Conservation (phyloP, 176 grass and related monocot species). For the Eragrostis nindensis region DNA sequence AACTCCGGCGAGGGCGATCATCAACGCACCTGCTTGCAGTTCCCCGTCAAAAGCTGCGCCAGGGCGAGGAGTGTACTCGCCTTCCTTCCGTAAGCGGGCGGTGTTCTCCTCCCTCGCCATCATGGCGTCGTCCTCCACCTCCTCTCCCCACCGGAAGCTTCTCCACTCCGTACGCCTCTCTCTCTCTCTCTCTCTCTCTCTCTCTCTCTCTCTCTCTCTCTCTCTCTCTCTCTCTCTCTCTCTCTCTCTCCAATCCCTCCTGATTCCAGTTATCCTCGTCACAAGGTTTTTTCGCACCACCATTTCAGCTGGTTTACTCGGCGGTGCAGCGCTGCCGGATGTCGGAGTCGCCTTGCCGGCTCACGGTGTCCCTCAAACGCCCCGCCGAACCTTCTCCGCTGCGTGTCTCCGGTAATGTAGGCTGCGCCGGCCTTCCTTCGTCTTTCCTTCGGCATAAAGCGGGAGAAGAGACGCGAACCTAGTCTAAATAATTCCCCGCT, state of each 20-base stretch:
- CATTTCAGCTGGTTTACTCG: slow-evolving; percentile 58
- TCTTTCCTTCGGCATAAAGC: neutral
- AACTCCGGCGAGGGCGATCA: slow-evolving; percentile 21
- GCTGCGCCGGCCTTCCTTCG: neutral
- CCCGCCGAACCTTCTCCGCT: slow-evolving; percentile 29
- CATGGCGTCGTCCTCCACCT: slow-evolving; percentile 18
- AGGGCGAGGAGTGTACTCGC: neutral
- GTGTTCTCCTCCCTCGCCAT: neutral
- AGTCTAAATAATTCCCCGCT: neutral
- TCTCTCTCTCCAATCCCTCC: neutral
- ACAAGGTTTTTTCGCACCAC: neutral
- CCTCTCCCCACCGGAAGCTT: slow-evolving; percentile 45
- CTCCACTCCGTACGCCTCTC: slow-evolving; percentile 35
- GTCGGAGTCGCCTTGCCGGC: slow-evolving; percentile 66
- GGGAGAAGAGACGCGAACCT: neutral
- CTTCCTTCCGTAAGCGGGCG: neutral
- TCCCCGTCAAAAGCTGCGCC: neutral
- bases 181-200: too few species aligned
- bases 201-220: too few species aligned
- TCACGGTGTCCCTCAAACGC: slow-evolving; percentile 55
- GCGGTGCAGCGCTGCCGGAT: slow-evolving; percentile 68
- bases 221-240: too few species aligned
- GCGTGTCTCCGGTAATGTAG: slow-evolving; percentile 53
- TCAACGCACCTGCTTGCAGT: neutral
- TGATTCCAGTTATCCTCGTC: neutral